Base-by-base conservation (phyloP, 139 green algal genomes). In the Monoraphidium neglectum region DNA sequence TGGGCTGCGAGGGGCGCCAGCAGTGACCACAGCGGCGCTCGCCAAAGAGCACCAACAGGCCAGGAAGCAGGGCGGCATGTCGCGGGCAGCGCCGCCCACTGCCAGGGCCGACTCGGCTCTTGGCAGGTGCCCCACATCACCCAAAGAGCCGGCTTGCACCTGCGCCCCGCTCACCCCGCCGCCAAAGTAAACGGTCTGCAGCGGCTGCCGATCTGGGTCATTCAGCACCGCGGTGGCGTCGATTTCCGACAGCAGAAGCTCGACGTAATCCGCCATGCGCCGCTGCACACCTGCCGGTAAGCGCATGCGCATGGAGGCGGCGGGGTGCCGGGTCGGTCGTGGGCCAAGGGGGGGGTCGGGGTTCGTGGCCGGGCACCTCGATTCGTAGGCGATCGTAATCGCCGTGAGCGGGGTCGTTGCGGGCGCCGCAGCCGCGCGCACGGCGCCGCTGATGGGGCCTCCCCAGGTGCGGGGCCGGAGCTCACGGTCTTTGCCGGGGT, bases 141-240 rank as follows among this genome's bases (percentile, higher is more conserved):
- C n/a, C n/a, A n/a, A n/a, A n/a, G n/a, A n/a, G n/a, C n/a, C n/a
- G n/a, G 30, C 18, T 3, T 35, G 18, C 4, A 5, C n/a, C 38
- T 12, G 2, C 32, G 24, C 26, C 5, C n/a, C 28, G 16, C 81
- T 72, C 65, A 90, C 82, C 77, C 90, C 93, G 36, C 95, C 95
- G 0, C 95, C 95, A 82, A 98, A 98, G 70, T 90, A 98, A 0
- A 98, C 77, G 3, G 90, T 97, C n/a, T 84, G 23, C 70, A 98
- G 74, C 0, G 87, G 84, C 28, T 36, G 40, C 0, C 62, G 26
- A 18, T 15, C 74, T 8, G 4, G 68, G 38, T 1, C 13, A 23
- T 1, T 18, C 15, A 87, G 15, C 21, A n/a, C 4, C 23, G 35
- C 33, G 0, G 81, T 92, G 33, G 85, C 79, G 1, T n/a, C 61